Base-by-base conservation (phyloP, 495 filamentous ascomycete genomes). In the Venustampulla echinocandica region DNA sequence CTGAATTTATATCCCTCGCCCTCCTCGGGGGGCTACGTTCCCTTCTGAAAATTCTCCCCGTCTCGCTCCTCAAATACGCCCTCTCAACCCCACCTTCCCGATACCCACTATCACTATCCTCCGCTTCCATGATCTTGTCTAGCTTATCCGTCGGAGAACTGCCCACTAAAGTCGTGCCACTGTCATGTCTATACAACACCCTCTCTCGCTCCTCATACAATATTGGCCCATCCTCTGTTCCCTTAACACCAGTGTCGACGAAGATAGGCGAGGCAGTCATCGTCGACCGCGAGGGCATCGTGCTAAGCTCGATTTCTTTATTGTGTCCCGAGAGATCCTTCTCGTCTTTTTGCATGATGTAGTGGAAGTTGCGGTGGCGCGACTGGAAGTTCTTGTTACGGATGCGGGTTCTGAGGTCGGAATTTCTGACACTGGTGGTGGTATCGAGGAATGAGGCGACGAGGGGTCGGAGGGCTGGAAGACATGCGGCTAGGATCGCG, bases 401-500 rank as follows among this genome's bases (percentile, higher is more conserved):
- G 24, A 42, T n/a, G 23, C 18, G 24, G 3, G 35, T 23, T 45
- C 28, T 21, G n/a, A n/a, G n/a, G n/a, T n/a, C n/a, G n/a, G n/a
- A n/a, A 30, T 14, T 15, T 39, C 17, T 37, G 45, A 61, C 21
- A 46, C 14, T 34, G 38, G 36, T 25, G 1, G 50, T 39, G 20
- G 50, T 53, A 5, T 47, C 44, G 15, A 68, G 59, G 17, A 59
- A 36, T 6, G 39, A 50, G 42, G 57, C 60, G n/a, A 69, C 46
- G 4, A 73, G 59, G 4, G 67, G 65, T 10, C 66, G 61, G 13
- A 71, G 56, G 4, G 65, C 63, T n/a, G 68, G 68, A 4, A 69
- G 54, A 52, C 66, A 73, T 14, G 65, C 72, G 19, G 68, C 64
- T 25, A 72, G 63, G 39, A 66, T 73, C 19, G 69, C 69, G 28